Conservation (phyloP, 305 asterid genomes). For the Fraxinus greggii region DNA sequence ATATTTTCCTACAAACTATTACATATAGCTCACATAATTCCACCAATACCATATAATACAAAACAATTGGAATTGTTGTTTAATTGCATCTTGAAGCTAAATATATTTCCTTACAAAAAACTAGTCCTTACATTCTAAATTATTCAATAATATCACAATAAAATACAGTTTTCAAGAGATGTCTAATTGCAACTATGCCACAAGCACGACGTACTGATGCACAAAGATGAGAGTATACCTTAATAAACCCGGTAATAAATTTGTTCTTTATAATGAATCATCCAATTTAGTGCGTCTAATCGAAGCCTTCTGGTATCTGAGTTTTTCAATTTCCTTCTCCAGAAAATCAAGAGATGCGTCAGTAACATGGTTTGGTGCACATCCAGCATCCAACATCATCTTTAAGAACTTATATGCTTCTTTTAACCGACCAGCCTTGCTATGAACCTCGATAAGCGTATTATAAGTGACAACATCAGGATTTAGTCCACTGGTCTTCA, state of each 20-base stretch:
- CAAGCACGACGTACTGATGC: background rate
- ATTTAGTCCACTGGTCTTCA: slow-evolving; percentile 73
- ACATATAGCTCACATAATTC: background rate
- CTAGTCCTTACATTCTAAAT: background rate
- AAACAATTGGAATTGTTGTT: background rate
- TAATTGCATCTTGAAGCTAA: background rate
- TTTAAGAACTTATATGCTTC: slow-evolving; percentile 76
- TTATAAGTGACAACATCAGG: slow-evolving; percentile 91
- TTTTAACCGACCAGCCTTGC: slow-evolving; percentile 69
- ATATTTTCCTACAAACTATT: background rate
- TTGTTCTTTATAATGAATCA: slow-evolving; percentile 31
- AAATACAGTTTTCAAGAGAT: background rate
- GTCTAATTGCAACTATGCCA: background rate
- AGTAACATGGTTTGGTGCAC: slow-evolving; percentile 88
- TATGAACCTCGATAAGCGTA: slow-evolving; percentile 83
- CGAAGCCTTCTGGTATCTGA: slow-evolving; percentile 64
- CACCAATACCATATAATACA: background rate
- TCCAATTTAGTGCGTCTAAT: slow-evolving; percentile 37
- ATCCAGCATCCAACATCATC: slow-evolving; percentile 91
- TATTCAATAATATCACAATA: background rate
- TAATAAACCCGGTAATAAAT: background rate
- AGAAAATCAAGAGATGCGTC: slow-evolving; percentile 78
- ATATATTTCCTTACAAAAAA: background rate
- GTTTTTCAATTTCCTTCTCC: slow-evolving; percentile 67
- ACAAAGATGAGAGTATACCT: background rate